Evolutionary conservation across 768 basidiomycete genomes (phyloP), one percentile per base, ranked within the genome.

Genomic region (Suillus bovinus): DNA sequence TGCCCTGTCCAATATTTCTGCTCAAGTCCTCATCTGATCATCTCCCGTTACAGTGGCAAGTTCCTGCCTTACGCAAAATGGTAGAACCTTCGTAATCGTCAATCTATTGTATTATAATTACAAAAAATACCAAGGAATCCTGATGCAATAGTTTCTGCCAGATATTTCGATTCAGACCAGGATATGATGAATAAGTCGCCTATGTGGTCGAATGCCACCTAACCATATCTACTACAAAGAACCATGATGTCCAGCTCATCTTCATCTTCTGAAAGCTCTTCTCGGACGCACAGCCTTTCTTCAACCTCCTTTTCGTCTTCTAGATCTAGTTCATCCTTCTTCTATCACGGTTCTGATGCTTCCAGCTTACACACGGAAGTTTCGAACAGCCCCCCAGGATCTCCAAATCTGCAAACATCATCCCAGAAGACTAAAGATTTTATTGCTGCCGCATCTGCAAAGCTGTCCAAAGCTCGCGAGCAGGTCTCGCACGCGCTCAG

Each of bases 31-130:
- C 3, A 33, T 63, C 29, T 39, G 50, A 3, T 31, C 5, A 20
- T 31, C 5, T n/a, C 56, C 11, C 27, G 38, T 41, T 60, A 8
- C 69, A 91, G 90, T 72, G 90, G 90, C 63, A 91, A 91, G 71
- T 91, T 90, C 77, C 77, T 91, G 66, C 85, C 89, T 6, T 91
- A 91, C 70, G 79, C 84, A 22, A 85, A 80, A 68, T 91, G 89
- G 89, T 90, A 76, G 70, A 71, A 52, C 27, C 49, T 55, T 62
- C 31, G 34, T 64, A 22, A 34, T 27, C 36, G 42, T 62, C 11
- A 42, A 33, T 39, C 11, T 56, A 56, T 39, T 46, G 59, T 69
- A 24, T 9, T 10, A 54, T 44, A 31, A 56, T 61, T 42, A 34
- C n/a, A 13, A 57, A 39, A 49, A 58, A 42, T 27, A 16, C 4